These are phyloP conservation scores for Aspergillus leporis DNA, from an alignment of 495 filamentous ascomycete species.

Conservation along the genomic window DNA sequence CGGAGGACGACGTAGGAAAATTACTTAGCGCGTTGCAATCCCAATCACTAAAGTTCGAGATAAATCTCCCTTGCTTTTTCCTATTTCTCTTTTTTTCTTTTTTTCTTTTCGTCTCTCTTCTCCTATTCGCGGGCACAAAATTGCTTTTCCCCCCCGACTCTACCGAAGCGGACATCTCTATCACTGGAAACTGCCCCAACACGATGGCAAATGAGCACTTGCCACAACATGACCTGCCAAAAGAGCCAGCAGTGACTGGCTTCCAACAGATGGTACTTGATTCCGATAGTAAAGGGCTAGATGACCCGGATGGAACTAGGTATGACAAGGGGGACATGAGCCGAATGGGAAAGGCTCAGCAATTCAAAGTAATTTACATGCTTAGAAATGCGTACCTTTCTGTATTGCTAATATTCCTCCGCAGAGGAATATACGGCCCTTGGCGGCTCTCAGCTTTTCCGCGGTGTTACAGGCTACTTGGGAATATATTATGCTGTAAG, in stretches of 20 bases:
- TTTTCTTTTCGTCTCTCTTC: too few species aligned
- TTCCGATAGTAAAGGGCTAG: background rate
- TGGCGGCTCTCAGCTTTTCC: constrained; percentile 48
- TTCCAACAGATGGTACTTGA: background rate
- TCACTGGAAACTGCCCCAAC: background rate
- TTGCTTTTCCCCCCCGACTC: too few species aligned
- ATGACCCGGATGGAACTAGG: constrained; percentile 1
- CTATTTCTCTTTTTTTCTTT: too few species aligned
- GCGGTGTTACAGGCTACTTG: constrained; percentile 50
- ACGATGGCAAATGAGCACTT: background rate
- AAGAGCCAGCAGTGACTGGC: background rate
- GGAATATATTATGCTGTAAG: constrained; percentile 41
- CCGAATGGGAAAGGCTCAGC: constrained; percentile 40
- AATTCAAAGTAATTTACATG: constrained; percentile 34
- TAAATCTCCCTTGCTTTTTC: too few species aligned
- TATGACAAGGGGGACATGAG: constrained; percentile 40
- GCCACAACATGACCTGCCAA: background rate
- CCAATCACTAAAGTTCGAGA: too few species aligned
- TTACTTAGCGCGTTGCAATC: too few species aligned
- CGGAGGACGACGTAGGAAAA: too few species aligned
- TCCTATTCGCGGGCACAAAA: too few species aligned
- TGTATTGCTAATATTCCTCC: background rate
- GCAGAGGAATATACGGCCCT: constrained; percentile 46
- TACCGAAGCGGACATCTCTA: too few species aligned
- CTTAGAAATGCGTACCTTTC: background rate